Evolutionary conservation across 352 stramenopile species (phyloP).

Genomic region (Phytopythium sindhum): DNA sequence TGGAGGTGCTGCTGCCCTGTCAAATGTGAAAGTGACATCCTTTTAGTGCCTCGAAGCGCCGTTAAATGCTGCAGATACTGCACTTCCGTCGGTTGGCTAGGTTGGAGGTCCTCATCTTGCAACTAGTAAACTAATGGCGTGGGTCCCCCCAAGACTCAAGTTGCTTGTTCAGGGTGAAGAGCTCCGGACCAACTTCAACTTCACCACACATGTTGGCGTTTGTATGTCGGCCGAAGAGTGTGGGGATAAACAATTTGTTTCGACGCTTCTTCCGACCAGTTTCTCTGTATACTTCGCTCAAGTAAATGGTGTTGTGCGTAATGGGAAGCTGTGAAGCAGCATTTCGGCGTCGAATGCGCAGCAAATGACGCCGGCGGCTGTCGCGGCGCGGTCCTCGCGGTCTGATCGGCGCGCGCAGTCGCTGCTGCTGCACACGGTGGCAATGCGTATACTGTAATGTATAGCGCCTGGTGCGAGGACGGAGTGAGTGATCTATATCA

Average conservation of each 20-base stretch:
- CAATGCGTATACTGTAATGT: too few relatives aligned
- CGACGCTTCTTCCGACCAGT: not conserved
- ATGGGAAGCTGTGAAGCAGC: too few relatives aligned
- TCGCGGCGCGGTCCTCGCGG: not conserved
- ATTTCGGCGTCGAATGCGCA: not conserved
- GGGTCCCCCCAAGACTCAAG: not conserved
- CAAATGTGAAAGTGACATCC: not conserved
- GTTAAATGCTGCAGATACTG: not conserved
- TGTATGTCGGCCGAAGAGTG: not conserved
- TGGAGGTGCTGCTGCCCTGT: not conserved
- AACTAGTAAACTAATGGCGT: not conserved
- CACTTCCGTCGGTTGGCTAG: too few relatives aligned
- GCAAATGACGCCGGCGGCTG: not conserved
- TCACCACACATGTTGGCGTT: not conserved
- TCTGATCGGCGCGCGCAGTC: not conserved
- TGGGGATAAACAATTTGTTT: not conserved
- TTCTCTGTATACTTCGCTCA: not conserved
- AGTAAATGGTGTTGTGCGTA: too few relatives aligned
- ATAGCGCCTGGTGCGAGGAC: too few relatives aligned
- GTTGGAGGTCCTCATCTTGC: not conserved
- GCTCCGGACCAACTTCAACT: slow-evolving; percentile 4
- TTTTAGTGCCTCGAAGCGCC: not conserved
- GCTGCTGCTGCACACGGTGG: not conserved
- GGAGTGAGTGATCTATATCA: too few relatives aligned
- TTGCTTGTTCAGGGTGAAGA: not conserved